Evolutionary conservation across 768 basidiomycete genomes (phyloP), one percentile per base, ranked within the genome.

Genomic region (Polyporus arcularius): DNA sequence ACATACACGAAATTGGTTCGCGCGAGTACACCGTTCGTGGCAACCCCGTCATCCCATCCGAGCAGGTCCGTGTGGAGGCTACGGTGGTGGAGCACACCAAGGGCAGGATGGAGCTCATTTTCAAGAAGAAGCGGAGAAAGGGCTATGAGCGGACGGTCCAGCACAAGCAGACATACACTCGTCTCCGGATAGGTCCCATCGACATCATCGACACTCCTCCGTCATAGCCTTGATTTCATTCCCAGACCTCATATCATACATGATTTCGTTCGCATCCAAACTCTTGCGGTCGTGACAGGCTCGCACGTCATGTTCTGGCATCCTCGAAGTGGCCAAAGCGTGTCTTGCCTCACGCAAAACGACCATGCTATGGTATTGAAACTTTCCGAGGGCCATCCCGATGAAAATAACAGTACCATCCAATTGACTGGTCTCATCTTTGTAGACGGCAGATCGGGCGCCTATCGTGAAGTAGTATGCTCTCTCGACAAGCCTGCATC

Each of bases 51-150:
- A 82, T 97, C 40, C 85, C 91, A 0, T 69, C 83, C 5, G 78
- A 80, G 57, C 79, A 82, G 41, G 86, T 97, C 65, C 81, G 81
- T 62, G 89, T 96, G 42, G 80, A 89, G 65, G 89, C 95, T 16
- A 97, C 93, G 21, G 94, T 99, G n/a, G 76, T 98, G 48, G 97
- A 99, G 75, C 96, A 99, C 72, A 98, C 97, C 45, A 98, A 96
- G 74, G 92, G 94, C 8, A 82, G 84, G 55, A 90, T 98, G 91
- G 91, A 96, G 76, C 82, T 80, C 68, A 90, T 92, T 56, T 85
- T 96, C 77, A 97, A 98, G 82, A 96, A 96, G 80, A 99, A 98
- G 81, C 80, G 95, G 76, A 88, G 97, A 87, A 98, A 98, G 80
- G 95, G 96, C 10, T 98, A 98, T 78, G 86, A 91, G 76, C 92